Evolutionary conservation across 371 early-diverging fungal species (phyloP), one percentile per base, ranked within the genome.

Genomic region (Mucor velutinosus): DNA sequence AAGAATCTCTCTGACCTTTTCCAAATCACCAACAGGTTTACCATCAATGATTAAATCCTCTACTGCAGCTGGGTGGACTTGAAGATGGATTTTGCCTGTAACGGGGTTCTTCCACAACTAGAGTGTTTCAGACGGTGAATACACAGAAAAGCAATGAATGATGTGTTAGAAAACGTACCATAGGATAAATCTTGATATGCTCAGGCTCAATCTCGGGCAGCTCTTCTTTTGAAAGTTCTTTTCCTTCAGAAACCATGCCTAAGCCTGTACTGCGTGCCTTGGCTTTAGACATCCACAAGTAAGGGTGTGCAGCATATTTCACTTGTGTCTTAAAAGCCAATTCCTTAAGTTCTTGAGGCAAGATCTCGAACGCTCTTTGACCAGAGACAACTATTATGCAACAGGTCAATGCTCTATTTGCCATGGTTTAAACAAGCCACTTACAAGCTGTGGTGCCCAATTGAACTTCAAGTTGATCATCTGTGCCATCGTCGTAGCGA

Each of bases 101-200:
- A 83, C 81, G 45, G 83, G 83, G 17, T 83, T 83, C 51, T 80
- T 83, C 83, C 83, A 83, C 27, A 83, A 64, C 81, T 81, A n/a
- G 19, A 15, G n/a, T 35, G 5, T 21, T 14, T 27, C 0, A 33
- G 11, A 4, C 19, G 58, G 27, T 53, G 11, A 29, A 21, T 49
- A 49, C 12, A 8, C 8, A 17, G 17, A n/a, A 27, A 23, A 12
- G 0, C 29, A 53, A 12, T 47, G 1, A 7, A 47, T 3, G 17
- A 47, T 17, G 1, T n/a, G 0, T 2, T 11, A 6, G 17, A 14
- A 1, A 17, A 41, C 25, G 72, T 78, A 81, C 81, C 83, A 83
- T 80, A 35, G 83, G 83, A 47, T 83, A 83, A 27, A 77, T 75
- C 45, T 83, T 80, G 65, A 80, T 71, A 47, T 76, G 70, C 11